A percentile compares a stretch with the other conserved stretches of the same genome.
Conservation (phyloP, 495 filamentous ascomycete genomes). For the Immersiella caudata region DNA sequence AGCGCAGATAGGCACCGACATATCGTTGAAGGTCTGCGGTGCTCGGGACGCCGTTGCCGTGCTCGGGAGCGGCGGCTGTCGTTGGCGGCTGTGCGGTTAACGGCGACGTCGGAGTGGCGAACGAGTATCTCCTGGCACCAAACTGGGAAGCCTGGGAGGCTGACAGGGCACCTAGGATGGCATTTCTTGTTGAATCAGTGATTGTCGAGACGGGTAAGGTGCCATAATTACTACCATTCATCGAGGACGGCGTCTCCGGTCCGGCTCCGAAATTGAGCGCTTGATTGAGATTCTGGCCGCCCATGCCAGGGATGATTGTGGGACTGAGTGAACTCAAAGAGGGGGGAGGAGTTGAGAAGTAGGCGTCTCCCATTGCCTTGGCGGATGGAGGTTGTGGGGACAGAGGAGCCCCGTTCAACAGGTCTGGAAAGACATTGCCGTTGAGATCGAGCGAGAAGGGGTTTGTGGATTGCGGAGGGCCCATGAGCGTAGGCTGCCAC, state of each 20-base stretch:
- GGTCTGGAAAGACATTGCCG: constrained; percentile 60
- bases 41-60: constrained; percentile 66
- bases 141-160: constrained; percentile 71
- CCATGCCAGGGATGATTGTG: constrained; percentile 53
- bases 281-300: constrained; percentile 58
- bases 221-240: constrained; percentile 63
- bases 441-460: constrained; percentile 64
- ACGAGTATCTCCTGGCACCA: constrained; percentile 77
- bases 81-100: constrained; percentile 57
- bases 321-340: constrained; percentile 67
- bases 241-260: constrained; percentile 70
- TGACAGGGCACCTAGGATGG: constrained; percentile 75
- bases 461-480: constrained; percentile 59
- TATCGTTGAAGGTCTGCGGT: constrained; percentile 93
- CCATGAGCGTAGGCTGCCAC: constrained; percentile 71
- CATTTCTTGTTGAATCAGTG: constrained; percentile 89
- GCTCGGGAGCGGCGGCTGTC: constrained; percentile 55
- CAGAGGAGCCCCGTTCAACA: constrained; percentile 60
- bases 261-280: constrained; percentile 62
- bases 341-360: constrained; percentile 64
- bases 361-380: constrained; percentile 55
- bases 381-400: constrained; percentile 63
- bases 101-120: constrained; percentile 66
- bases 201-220: constrained; percentile 67
- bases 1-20: constrained; percentile 87